Evolutionary conservation across 306 rosid genomes (phyloP), one percentile per base, ranked within the genome.

Genomic region (Rosa lucieae): DNA sequence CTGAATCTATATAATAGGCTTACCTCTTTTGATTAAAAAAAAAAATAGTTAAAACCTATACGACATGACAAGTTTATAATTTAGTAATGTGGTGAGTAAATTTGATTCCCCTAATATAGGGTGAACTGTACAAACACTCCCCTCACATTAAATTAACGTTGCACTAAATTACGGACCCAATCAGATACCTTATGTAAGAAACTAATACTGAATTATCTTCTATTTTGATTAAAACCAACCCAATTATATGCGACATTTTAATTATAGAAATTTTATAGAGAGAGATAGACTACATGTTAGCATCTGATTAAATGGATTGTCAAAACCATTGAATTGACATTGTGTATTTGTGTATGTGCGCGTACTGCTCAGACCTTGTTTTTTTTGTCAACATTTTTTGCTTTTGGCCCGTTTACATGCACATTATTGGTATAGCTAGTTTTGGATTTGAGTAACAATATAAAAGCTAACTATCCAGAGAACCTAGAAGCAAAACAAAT

Each of bases 361-460:
- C 62, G 11, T 59, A 59, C 37, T 26, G 35, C 10, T 18, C 35
- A 1, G 66, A 23, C 66, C 37, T 59, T 9, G 6, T 9, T 59
- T 23, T 3, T 10, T 59, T 65, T 73, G 75, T 51, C 32, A 47
- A 72, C 65, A 51, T 23, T 48, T 47, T 2, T 8, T 73, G 35
- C 42, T 17, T 73, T 72, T 73, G 77, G n/a, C 35, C 43, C 78
- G 55, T 58, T 74, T 75, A 58, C 69, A 75, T 15, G 46, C 44
- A 35, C 56, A 61, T 40, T 32, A 35, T 53, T 53, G 77, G n/a
- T 37, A 53, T 26, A 49, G 29, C 18, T 49, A 6, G 18, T 47
- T 46, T 47, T 49, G 62, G n/a, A 43, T 35, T 52, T 11, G 3
- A 73, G 49, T 13, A 40, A 73, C 13, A 73, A 73, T 52, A 20